These are phyloP conservation scores for Talaromyces sp. DNA, from an alignment of 2,329 filamentous ascomycete species.

Conservation along the genomic window DNA sequence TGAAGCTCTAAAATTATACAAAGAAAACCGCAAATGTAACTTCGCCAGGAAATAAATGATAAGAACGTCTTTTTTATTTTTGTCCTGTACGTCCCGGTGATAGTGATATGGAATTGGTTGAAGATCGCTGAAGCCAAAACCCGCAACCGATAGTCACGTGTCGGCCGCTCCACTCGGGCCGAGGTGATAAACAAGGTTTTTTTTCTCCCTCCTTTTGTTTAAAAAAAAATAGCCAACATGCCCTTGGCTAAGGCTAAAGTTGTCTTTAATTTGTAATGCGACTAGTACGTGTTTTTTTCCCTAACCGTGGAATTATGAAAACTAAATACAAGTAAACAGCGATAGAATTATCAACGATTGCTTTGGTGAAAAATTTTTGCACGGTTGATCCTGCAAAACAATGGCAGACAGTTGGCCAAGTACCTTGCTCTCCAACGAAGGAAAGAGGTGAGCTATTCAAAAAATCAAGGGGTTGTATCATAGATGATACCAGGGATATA, in stretches of 20 bases:
- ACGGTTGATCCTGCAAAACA: too few relatives aligned
- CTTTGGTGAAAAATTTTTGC: neutral
- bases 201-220: neutral
- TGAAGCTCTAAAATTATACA: neutral
- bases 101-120: neutral
- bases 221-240: too few relatives aligned
- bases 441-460: too few relatives aligned
- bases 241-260: neutral
- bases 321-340: neutral
- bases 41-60: neutral
- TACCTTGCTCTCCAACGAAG: too few relatives aligned
- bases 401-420: too few relatives aligned
- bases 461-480: too few relatives aligned
- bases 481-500: too few relatives aligned
- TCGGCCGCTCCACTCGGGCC: neutral
- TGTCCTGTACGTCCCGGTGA: neutral
- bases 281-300: neutral
- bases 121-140: neutral
- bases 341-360: neutral
- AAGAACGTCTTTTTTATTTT: neutral
- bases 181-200: too few relatives aligned
- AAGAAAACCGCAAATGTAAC: neutral
- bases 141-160: neutral
- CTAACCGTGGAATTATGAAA: neutral
- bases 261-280: too few relatives aligned